Evolutionary conservation across 352 stramenopile genomes (phyloP), one percentile per base, ranked within the genome.

Genomic region (Aphanomyces euteiches): DNA sequence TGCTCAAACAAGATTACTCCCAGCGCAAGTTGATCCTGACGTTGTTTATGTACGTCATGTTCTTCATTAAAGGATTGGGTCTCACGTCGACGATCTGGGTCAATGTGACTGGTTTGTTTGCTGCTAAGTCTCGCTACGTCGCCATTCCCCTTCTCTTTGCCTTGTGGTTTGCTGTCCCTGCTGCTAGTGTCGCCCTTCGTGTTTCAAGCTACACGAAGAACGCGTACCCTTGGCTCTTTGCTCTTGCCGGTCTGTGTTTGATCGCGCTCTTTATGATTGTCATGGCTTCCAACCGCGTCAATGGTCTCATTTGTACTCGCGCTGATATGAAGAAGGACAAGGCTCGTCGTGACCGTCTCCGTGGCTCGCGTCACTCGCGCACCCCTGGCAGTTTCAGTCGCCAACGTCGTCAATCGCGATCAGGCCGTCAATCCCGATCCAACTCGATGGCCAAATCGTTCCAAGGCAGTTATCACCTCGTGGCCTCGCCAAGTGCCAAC

Each of bases 61-160:
- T 91, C 74, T 94, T 94, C 66, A 92, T 94, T 57, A 79, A 79
- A 17, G 86, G 86, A 7, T 75, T 94, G 36, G 86, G 86, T 28
- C 74, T 86, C 2, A 91, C 83, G 19, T 88, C 84, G 13, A 83
- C 89, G 60, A 79, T 88, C 4, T 94, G 85, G 82, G 78, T 90
- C 47, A 86, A 85, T 48, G 81, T 78, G 36, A 81, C 90, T 41
- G 84, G 84, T 15, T 73, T 94, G 13, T 94, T 94, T 73, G 78
- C 74, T 45, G 90, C 86, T 4, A 82, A 78, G 39, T 71, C 82
- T 63, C 85, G 85, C 43, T 78, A 83, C 5, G 56, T 89, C 41
- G 87, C 84, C 47, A 80, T 85, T 72, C 89, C 83, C 8, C 56
- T 85, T 38, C 83, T 86, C 66, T 93, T 90, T 66, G 79, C 83